Evolutionary conservation across 108 stramenopile species (phyloP).

Genomic region (Cylindrotheca fusiformis): DNA sequence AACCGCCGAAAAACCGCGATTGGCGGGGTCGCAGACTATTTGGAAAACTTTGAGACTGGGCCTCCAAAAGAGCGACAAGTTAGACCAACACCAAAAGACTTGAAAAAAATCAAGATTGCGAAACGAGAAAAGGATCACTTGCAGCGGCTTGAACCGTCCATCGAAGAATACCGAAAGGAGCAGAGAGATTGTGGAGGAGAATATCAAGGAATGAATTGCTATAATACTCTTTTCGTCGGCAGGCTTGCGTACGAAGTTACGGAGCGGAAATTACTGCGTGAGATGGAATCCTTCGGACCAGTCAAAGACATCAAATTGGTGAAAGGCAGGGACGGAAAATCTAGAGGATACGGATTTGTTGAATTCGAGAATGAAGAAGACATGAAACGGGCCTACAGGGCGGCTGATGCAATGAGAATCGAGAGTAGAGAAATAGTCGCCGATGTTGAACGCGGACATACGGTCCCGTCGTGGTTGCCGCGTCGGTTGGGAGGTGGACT

Average conservation of each 20-base stretch:
- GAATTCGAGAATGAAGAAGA: slow-evolving; percentile 92
- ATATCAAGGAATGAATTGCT: slow-evolving; percentile 86
- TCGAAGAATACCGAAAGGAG: slow-evolving; percentile 68
- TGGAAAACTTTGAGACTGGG: slow-evolving; percentile 62
- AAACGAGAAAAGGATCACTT: slow-evolving; percentile 33
- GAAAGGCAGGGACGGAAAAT: slow-evolving; percentile 43
- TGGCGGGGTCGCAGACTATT: slow-evolving; percentile 49
- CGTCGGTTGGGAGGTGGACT: slow-evolving; percentile 89
- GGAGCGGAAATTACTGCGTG: slow-evolving; percentile 89
- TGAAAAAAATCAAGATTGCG: slow-evolving; percentile 32
- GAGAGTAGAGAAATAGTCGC: slow-evolving; percentile 89
- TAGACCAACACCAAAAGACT: slow-evolving; percentile 50
- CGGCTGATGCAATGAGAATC: slow-evolving; percentile 89
- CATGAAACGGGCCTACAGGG: slow-evolving; percentile 87
- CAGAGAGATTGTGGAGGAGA: slow-evolving; percentile 63
- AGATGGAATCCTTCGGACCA: slow-evolving; percentile 91
- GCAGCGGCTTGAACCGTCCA: slow-evolving; percentile 38
- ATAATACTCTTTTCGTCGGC: slow-evolving; percentile 95
- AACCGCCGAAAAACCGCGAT: slow-evolving; percentile 46
- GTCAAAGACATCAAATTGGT: slow-evolving; percentile 88
- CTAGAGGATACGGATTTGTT: slow-evolving; percentile 93
- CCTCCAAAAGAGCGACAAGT: slow-evolving; percentile 49
- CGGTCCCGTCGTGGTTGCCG: slow-evolving; percentile 93
- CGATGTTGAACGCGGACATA: slow-evolving; percentile 97
- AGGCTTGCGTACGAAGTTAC: slow-evolving; percentile 95